Base-by-base conservation (phyloP, 2,329 filamentous ascomycete species). In the Coniochaeta hoffmannii region DNA sequence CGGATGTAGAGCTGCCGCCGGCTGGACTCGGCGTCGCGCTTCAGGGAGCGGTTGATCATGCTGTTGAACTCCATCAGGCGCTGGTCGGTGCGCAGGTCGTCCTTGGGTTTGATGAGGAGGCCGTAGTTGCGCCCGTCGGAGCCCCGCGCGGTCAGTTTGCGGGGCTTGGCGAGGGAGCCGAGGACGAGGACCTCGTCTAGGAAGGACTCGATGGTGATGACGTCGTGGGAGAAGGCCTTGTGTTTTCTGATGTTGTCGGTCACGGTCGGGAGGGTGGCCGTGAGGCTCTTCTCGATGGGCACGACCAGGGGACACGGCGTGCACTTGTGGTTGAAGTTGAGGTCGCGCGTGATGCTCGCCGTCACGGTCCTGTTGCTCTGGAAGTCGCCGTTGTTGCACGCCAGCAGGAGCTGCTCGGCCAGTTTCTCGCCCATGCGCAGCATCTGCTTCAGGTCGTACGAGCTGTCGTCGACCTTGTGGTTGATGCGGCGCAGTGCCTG, bases 61-160 rank as follows among this genome's bases (percentile, higher is more conserved):
- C 88, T 86, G 68, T 97, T 99, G 77, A 99, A 99, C 68, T 99
- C 95, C 92, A 99, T 99, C 19, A 99, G 84, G 53, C 94, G 90
- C 69, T 97, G 93, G 65, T 99, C 95, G 62, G 96, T 99, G 53
- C 94, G 88, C 24, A 99, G 81, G 69, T 99, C 95, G 68, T 99
- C 94, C 69, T 97, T 97, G 9, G 94, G 95, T 67, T 99, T 99
- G 76, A 96, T 95, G 55, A 99, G 80, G 8, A 99, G 82, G 60
- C 90, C 89, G 69, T 99, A 99, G 17, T 81, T 80, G 57, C 87
- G 88, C 8, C 95, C 94, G 70, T 99, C 91, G 0, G 89, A 93
- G 0, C 93, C 94, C 55, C 89, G 83, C 7, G 94, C 89, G 15
- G 85, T 94, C 55, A 99, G 83, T 62, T 93, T 94, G 53, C 93